Percentiles rank a stretch among this genome's conserved stretches.
Evolutionary conservation across 805 yeast genomes (phyloP).

Genomic region (Isabelozyma heimii): DNA sequence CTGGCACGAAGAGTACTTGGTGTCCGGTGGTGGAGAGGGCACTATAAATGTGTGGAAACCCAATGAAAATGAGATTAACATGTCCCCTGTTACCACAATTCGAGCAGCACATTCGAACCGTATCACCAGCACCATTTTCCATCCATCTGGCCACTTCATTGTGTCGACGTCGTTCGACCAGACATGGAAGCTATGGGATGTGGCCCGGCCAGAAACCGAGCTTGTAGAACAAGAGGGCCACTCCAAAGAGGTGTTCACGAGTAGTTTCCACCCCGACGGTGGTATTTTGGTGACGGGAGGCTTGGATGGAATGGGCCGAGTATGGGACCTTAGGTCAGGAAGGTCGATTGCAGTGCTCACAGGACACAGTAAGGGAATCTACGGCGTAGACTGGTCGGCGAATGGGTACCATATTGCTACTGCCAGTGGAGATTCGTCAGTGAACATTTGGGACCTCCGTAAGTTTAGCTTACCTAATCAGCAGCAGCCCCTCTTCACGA

Average conservation of each 20-base stretch:
- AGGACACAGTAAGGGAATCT: conserved; percentile 73
- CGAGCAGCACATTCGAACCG: conserved; percentile 43
- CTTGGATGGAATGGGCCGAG: conserved; percentile 62
- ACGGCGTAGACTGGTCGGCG: conserved; percentile 68
- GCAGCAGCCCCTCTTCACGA: conserved; percentile 40
- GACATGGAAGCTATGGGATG: conserved; percentile 90
- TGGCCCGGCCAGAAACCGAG: conserved; percentile 40
- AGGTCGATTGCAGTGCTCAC: conserved; percentile 52
- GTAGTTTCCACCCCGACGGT: conserved; percentile 75
- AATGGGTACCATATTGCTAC: conserved; percentile 77
- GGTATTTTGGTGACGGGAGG: conserved; percentile 75
- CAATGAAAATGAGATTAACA: neutral
- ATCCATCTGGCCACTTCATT: conserved; percentile 57
- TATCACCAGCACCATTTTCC: conserved; percentile 59
- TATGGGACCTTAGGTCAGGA: conserved; percentile 91
- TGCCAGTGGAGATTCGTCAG: conserved; percentile 78
- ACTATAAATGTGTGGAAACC: conserved; percentile 28
- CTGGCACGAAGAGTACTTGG: conserved; percentile 44
- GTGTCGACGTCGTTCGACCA: conserved; percentile 78
- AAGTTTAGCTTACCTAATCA: conserved; percentile 15
- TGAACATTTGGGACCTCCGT: conserved; percentile 87
- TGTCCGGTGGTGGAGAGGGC: conserved; percentile 41
- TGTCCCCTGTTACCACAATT: conserved; percentile 15
- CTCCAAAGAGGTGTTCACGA: conserved; percentile 61
- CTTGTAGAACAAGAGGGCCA: conserved; percentile 84